Base-by-base conservation (phyloP, 2,329 filamentous ascomycete genomes). In the Ascochyta pisi region DNA sequence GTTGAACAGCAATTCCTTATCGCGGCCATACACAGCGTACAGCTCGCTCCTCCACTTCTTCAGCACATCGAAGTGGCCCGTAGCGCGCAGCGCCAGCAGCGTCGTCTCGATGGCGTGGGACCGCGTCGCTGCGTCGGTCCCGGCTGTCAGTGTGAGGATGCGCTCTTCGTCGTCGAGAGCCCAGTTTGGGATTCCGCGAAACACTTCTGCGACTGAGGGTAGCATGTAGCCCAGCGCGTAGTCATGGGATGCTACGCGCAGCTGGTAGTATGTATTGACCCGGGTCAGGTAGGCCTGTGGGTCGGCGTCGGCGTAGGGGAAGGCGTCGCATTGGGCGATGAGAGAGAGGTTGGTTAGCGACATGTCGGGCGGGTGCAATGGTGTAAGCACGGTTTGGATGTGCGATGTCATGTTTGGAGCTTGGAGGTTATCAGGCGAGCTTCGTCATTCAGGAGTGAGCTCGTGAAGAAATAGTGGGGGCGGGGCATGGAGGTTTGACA, bases 41-140 rank as follows among this genome's bases (percentile, higher is more conserved):
- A 75, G 50, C 60, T 81, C 78, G 23, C 74, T 66, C 7, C 76
- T 64, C 77, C 77, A 80, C 65, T 77, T 69, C 34, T 75, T 64
- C 61, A 98, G 82, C 0, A 96, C 81, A 35, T 85, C 80, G 72
- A 98, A 98, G 1, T 84, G 85, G 6, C 83, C 79, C n/a, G 84
- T 83, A n/a, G 84, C 79, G 16, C 88, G 86, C 83, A 93, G 91
- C 63, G 89, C 84, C 1, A 80, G 71, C 33, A 88, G 82, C 4
- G 92, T 88, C 40, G 79, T 76, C 4, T 78, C 80, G 9, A 88
- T 74, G 8, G 81, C 72, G 5, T 79, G 76, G 40, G 84, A 92
- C 47, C 93, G 86, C 64, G 87, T 83, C 15, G 80, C 76, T 44
- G 88, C 86, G 1, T 83, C 87, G 19, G 80, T 74, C 13, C 84